phyloP scores from a whole-genome alignment of 2,329 filamentous ascomycete species.

The Corynespora cassiicola region DNA sequence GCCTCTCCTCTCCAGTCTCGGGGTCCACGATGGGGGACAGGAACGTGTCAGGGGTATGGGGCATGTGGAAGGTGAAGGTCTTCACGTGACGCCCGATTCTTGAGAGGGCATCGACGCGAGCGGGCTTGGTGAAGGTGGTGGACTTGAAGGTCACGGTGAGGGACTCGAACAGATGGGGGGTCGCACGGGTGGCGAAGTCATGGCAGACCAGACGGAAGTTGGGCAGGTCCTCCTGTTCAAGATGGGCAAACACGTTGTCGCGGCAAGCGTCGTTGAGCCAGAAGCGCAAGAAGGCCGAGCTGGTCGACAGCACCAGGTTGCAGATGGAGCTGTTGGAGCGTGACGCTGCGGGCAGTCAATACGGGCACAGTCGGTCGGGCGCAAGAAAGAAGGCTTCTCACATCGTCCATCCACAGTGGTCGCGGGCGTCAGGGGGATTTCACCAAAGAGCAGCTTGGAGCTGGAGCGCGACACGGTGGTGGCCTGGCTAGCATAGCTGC shows the following conservation, averaged over 20 bases:
- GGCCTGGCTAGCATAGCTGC: slow-evolving; percentile 40
- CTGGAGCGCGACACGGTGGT: slow-evolving; percentile 45
- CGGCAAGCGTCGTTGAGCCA: slow-evolving; percentile 57
- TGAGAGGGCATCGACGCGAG: slow-evolving; percentile 75
- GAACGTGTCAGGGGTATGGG: slow-evolving; percentile 79
- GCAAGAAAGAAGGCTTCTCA: slow-evolving; percentile 29
- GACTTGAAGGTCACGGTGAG: slow-evolving; percentile 74
- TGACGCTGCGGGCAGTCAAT: slow-evolving; percentile 44
- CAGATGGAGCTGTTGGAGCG: slow-evolving; percentile 56
- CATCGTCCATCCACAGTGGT: slow-evolving; percentile 44
- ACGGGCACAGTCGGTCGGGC: slow-evolving; percentile 10
- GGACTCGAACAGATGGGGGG: slow-evolving; percentile 72
- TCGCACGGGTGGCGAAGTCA: slow-evolving; percentile 73
- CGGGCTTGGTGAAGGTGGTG: slow-evolving; percentile 76
- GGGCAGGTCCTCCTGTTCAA: slow-evolving; percentile 50
- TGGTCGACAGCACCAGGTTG: slow-evolving; percentile 57
- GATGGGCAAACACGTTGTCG: slow-evolving; percentile 50
- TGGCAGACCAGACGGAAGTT: slow-evolving; percentile 70
- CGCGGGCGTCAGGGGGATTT: slow-evolving; percentile 54
- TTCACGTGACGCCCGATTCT: slow-evolving; percentile 81
- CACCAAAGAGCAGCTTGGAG: slow-evolving; percentile 56
- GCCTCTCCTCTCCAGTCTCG: slow-evolving; percentile 75
- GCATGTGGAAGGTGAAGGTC: slow-evolving; percentile 77
- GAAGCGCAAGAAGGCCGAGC: slow-evolving; percentile 56
- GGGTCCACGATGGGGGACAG: slow-evolving; percentile 85